Base-by-base conservation (phyloP, 495 filamentous ascomycete genomes). In the Hypoxylon fuscum region DNA sequence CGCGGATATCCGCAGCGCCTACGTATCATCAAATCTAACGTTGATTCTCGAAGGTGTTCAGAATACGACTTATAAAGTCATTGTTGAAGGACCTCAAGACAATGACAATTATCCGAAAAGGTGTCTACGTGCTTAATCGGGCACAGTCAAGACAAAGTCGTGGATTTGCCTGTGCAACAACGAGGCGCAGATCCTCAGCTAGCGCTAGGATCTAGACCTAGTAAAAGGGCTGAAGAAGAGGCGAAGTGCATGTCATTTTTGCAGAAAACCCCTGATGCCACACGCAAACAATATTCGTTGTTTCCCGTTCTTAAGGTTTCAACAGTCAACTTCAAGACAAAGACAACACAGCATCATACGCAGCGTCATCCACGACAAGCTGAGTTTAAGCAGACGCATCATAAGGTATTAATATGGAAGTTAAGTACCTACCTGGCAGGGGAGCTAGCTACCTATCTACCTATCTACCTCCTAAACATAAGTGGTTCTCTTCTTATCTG, bases 171-270 rank as follows among this genome's bases (percentile, higher is more conserved):
- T 38, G 46, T 35, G 8, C 20, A 44, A 22, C 38, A 56, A 49
- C 42, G 46, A 60, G 55, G 44, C 62, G 66, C 53, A 65, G 44
- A 15, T 43, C 17, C 23, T 43, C 18, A 43, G 41, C 41, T 43
- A 20, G 41, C 41, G 41, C 41, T 9, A n/a, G 21, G 23, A 43
- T 43, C 37, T 40, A 17, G 37, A 5, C 37, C 12, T 40, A 3
- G 3, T 10, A 11, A 35, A 9, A 29, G 9, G 27, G 4, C 34
- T 37, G 15, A 8, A 37, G 38, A 21, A 41, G 18, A 41, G 41
- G 41, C 41, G 41, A 25, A 43, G 41, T 25, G 41, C 41, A 43
- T 25, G 20, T 10, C 18, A 27, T 4, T 15, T 8, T 22, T 18
- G 17, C 20, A 43, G 14, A 10, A 14, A 25, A 22, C 3, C n/a